Percentiles rank a stretch among this genome's conserved stretches.
Evolutionary conservation across 371 early-diverging fungal species (phyloP).

Genomic region (Rhizopus delemar): DNA sequence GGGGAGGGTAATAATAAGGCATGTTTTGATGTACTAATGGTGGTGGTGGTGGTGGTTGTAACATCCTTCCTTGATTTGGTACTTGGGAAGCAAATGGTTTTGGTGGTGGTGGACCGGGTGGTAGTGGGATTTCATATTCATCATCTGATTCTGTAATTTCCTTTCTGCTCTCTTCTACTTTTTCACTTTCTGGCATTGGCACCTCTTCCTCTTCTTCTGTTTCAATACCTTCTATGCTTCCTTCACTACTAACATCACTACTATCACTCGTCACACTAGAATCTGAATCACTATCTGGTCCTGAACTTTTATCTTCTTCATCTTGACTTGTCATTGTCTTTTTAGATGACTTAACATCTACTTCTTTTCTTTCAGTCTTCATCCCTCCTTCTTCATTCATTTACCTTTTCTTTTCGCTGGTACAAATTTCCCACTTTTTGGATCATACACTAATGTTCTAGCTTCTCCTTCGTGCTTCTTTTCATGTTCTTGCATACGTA

Average conservation of each 20-base stretch:
- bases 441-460: constrained; percentile 49
- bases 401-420: constrained; percentile 46
- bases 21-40: constrained; percentile 13
- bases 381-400: too few species aligned
- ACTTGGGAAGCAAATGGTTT: constrained; percentile 34
- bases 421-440: constrained; percentile 46
- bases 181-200: constrained; percentile 3
- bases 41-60: constrained; percentile 14
- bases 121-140: constrained; percentile 50
- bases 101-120: constrained; percentile 48
- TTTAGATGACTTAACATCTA: constrained; percentile 16
- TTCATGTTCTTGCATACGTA: constrained; percentile 40
- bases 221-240: constrained; percentile 12
- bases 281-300: constrained; percentile 14
- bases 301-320: constrained; percentile 2
- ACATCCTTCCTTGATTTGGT: constrained; percentile 4
- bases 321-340: constrained; percentile 11
- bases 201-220: constrained; percentile 15
- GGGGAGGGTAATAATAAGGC: constrained; percentile 14
- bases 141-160: constrained; percentile 39
- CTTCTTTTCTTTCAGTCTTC: background rate
- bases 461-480: constrained; percentile 33
- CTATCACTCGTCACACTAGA: constrained; percentile 14
- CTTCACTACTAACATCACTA: constrained; percentile 17
- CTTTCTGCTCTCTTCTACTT: background rate